Base-by-base conservation (phyloP, 108 stramenopile genomes). In the Pseudonitzschia multistriata region DNA sequence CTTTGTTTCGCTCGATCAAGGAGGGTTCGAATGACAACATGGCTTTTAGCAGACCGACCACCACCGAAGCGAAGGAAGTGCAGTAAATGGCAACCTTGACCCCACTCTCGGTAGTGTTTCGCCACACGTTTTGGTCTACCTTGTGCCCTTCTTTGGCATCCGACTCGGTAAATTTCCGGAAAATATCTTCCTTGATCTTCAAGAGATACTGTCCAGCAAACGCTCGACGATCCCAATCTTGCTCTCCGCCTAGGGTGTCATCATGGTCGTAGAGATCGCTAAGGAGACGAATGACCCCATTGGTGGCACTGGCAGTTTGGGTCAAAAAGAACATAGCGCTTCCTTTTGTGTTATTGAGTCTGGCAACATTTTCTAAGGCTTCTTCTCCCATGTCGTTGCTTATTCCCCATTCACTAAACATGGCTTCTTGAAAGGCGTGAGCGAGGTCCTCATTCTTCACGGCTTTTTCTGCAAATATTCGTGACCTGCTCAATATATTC, bases 321-420 rank as follows among this genome's bases (percentile, higher is more conserved):
- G 90, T 89, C 67, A 94, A 74, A 62, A 94, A 94, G 76, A 91
- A 94, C 79, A 94, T 91, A 11, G 84, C 83, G 64, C 89, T 87
- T 28, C 90, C 88, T 40, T 89, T 86, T 14, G 80, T 83, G 61
- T 86, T 81, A 29, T 81, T 72, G 36, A 79, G 30, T 54, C 83
- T 67, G 34, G 86, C 81, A 49, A 76, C 73, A 25, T 79, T 72
- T 42, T 67, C 61, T 50, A 94, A 62, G 5, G 85, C 88, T 31
- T 81, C 79, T 49, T 94, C 86, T 42, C 77, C 66, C 34, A 86
- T 74, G 75, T 89, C 88, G 57, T 88, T 90, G 30, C 85, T 85
- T 27, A 79, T 83, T 22, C 88, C 93, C 88, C 90, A 91, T 27
- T 86, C 83, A 17, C 77, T 82, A 27, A 89, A 66, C 50, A 88